A percentile compares a stretch with the other conserved stretches of the same genome.
Evolutionary conservation across 306 rosid genomes (phyloP).

Genomic region (Quercus alba): DNA sequence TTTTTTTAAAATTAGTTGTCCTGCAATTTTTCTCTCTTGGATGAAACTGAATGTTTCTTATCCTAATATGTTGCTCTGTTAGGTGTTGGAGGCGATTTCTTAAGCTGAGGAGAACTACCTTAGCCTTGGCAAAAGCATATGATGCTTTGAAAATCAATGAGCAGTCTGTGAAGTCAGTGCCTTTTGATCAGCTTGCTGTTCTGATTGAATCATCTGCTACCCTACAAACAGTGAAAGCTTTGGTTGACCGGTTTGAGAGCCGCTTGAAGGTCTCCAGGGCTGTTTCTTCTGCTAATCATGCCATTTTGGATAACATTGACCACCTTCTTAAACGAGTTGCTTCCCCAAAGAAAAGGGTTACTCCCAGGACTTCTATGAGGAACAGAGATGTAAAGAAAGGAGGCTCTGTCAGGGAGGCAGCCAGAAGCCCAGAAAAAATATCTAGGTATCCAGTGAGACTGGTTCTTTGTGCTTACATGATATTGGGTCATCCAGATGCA

Average conservation of each 20-base stretch:
- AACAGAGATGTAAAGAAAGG: constrained; percentile 49
- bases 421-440: constrained; percentile 36
- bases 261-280: constrained; percentile 62
- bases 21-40: not conserved
- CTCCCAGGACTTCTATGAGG: constrained; percentile 56
- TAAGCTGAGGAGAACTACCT: constrained; percentile 61
- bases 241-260: constrained; percentile 78
- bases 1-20: not conserved
- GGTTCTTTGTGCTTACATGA: constrained; percentile 84
- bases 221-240: constrained; percentile 67
- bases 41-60: not conserved
- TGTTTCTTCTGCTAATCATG: constrained; percentile 39
- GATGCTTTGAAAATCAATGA: constrained; percentile 63
- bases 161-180: constrained; percentile 70
- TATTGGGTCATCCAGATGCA: constrained; percentile 85
- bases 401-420: constrained; percentile 29
- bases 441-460: constrained; percentile 87
- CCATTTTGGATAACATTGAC: constrained; percentile 75
- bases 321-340: constrained; percentile 89
- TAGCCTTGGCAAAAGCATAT: constrained; percentile 63
- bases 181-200: constrained; percentile 83
- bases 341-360: constrained; percentile 67
- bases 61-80: constrained; percentile 17
- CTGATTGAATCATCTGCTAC: constrained; percentile 78
- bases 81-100: constrained; percentile 90